Base-by-base conservation (phyloP, 306 rosid genomes). In the Prosopis cineraria region DNA sequence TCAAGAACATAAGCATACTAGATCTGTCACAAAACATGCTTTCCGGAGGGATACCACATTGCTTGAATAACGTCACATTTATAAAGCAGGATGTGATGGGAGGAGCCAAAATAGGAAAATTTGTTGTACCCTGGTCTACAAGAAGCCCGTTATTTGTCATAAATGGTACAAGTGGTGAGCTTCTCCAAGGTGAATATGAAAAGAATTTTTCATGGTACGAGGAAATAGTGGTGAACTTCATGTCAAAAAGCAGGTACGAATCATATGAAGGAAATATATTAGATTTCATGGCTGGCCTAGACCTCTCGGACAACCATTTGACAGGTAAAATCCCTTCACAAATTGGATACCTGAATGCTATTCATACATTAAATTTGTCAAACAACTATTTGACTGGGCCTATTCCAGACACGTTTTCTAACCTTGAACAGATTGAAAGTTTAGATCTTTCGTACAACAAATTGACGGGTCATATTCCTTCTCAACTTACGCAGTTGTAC, bases 251-350 rank as follows among this genome's bases (percentile, higher is more conserved):
- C 0, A 80, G 80, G 29, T 44, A 48, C 53, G 64, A 55, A 27
- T 53, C 52, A 0, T 74, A n/a, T n/a, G n/a, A n/a, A n/a, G n/a
- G n/a, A n/a, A n/a, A n/a, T n/a, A 74, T 81, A 10, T 64, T 81
- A 10, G 16, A 70, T 43, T 36, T 31, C n/a, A 81, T 75, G 80
- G 65, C 60, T 19, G 81, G 80, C 2, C 6, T 81, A 14, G 84
- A 81, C 60, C 30, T 81, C 30, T 81, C 81, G 10, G 0, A 5
- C 0, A 81, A 81, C 10, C 27, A 75, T 0, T 3, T 81, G 10
- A 68, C 12, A 3, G 59, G 4, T 20, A 6, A 70, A 40, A 45
- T 53, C 13, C 30, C 60, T 53, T 22, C 2, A 53, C 13, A 53
- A 9, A 22, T 53, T 20, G 60, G 29, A 22, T 7, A 81, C 55